Base-by-base conservation (phyloP, 2,329 filamentous ascomycete species). In the Penicillium sp. region DNA sequence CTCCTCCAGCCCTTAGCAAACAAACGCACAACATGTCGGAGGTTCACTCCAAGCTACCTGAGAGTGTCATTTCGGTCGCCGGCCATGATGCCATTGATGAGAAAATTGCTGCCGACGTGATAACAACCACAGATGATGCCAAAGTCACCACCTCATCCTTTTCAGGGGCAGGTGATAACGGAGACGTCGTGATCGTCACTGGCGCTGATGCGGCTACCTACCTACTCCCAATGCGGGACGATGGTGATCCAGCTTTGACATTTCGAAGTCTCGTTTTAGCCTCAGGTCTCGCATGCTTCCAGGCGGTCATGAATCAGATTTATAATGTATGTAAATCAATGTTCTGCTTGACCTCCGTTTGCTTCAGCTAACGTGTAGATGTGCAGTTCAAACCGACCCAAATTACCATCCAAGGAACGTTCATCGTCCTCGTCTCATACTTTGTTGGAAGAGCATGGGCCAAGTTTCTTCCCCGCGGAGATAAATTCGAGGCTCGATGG, bases 371-470 rank as follows among this genome's bases (percentile, higher is more conserved):
- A 24, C 32, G 4, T 23, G 4, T 2, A 10, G 1, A 9, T 27
- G 7, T 32, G 7, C 37, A 80, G 76, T 81, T 78, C 62, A 80
- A 81, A 71, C 78, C 78, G 0, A 81, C 78, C 0, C 2, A 32
- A 0, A 61, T 77, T 31, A 70, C 68, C 3, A 76, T 81, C 15
- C 70, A 72, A 13, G 78, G 78, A 32, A 81, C 78, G 0, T 81
- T 81, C 47, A 79, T 81, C 44, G 78, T 80, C 4, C 72, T 82
- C 35, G 79, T 82, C 40, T 75, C 77, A 10, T 81, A 81, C 64
- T 81, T 81, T 42, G 43, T 75, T 1, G 80, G 80, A 7, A 77
- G 76, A 7, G 73, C 65, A 3, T 79, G 72, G 75, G 69, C 77
- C 0, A 55, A 60, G 0, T 52, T 76, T 5, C 68, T 81, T 2